phyloP scores from a whole-genome alignment of 2,329 filamentous ascomycete species.

The Plectosphaerella sp. region DNA sequence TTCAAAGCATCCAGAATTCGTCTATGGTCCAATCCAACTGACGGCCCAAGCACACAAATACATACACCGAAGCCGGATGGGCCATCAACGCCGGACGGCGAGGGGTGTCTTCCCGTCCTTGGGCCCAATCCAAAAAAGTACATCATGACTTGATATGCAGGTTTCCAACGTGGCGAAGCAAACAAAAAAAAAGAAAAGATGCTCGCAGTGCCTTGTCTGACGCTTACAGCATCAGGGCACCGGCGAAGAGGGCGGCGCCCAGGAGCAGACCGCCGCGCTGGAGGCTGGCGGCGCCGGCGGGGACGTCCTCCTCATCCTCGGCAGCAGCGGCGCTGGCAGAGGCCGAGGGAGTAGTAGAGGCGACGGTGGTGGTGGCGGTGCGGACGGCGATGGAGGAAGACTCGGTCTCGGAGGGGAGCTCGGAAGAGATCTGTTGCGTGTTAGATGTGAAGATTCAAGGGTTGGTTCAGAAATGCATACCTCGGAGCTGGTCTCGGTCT shows the following conservation, averaged over 20 bases:
- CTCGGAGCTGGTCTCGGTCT: background rate
- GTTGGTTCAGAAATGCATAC: background rate
- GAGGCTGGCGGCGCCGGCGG: background rate
- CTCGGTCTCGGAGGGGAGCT: background rate
- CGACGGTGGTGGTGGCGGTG: conserved; percentile 1
- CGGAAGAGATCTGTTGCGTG: background rate
- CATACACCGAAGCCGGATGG: no score
- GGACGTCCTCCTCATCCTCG: background rate
- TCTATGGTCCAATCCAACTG: no score
- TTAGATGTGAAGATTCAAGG: no score
- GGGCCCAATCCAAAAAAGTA: no score
- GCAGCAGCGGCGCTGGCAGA: background rate
- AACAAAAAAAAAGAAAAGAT: background rate
- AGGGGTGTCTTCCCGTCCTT: no score
- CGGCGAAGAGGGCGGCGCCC: conserved; percentile 5
- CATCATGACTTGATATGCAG: background rate
- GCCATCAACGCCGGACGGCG: no score
- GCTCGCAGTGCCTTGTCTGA: background rate
- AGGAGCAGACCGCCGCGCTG: conserved; percentile 2
- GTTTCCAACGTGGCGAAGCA: background rate
- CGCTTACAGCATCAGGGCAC: conserved; percentile 6
- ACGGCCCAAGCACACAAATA: no score
- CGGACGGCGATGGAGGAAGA: background rate
- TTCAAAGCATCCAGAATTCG: no score
- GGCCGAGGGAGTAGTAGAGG: background rate